Evolutionary conservation across 2,329 filamentous ascomycete species (phyloP).

Genomic region (Apiospora pterosperma): DNA sequence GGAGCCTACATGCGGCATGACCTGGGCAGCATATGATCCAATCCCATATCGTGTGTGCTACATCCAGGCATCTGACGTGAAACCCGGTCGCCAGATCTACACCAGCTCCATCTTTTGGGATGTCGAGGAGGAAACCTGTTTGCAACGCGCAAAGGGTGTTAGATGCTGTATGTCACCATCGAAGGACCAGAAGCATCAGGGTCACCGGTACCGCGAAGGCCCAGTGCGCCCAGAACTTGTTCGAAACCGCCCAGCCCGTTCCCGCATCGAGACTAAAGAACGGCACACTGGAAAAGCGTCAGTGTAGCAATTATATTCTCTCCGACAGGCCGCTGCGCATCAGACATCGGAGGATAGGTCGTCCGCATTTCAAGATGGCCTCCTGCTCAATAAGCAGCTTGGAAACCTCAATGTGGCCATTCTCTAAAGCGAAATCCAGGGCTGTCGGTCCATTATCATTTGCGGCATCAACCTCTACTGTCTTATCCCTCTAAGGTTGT

Average conservation of each 20-base stretch:
- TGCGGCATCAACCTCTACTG: too few species aligned
- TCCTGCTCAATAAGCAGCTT: too few species aligned
- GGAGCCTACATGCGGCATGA: not conserved
- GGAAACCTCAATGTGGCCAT: too few species aligned
- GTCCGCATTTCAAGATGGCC: too few species aligned
- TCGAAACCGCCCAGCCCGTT: conserved; percentile 19
- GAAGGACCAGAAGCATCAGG: too few species aligned
- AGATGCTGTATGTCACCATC: not conserved
- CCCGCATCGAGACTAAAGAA: conserved; percentile 34
- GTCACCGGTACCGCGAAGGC: conserved; percentile 23
- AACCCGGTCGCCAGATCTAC: not conserved
- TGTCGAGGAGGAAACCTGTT: not conserved
- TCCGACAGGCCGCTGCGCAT: too few species aligned
- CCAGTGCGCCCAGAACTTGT: conserved; percentile 29
- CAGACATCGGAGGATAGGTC: too few species aligned
- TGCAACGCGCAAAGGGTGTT: not conserved
- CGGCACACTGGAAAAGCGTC: conserved; percentile 45
- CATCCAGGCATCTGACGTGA: not conserved
- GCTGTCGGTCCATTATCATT: too few species aligned
- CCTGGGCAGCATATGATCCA: not conserved
- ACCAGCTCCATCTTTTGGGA: not conserved
- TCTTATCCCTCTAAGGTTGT: too few species aligned
- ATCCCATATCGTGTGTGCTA: not conserved
- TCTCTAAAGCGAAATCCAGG: too few species aligned
- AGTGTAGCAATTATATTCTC: conserved; percentile 48